Conservation (phyloP, 306 rosid species). For the Chamaecrista fasciculata region DNA sequence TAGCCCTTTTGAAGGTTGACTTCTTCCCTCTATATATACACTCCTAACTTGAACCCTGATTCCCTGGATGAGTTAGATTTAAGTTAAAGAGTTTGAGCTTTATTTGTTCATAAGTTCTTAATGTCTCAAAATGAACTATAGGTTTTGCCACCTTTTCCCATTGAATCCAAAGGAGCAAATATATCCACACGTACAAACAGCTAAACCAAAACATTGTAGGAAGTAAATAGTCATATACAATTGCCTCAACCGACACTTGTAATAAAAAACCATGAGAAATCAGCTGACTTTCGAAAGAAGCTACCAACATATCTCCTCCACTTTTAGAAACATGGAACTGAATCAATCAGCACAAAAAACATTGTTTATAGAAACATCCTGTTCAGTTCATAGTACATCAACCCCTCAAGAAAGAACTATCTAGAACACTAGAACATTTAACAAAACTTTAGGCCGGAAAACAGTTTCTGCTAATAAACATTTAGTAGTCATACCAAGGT, state of each 20-base stretch:
- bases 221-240: background rate
- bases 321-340: background rate
- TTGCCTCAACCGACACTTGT: background rate
- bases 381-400: background rate
- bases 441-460: background rate
- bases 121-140: background rate
- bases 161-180: background rate
- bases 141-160: background rate
- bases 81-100: background rate
- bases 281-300: conserved; percentile 17
- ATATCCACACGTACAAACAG: background rate
- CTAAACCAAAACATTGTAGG: conserved; percentile 11
- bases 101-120: conserved; percentile 1
- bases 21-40: conserved; percentile 67
- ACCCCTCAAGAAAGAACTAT: background rate
- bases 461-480: background rate
- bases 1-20: conserved; percentile 60
- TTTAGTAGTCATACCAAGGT: conserved; percentile 52
- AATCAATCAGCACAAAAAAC: conserved; percentile 1
- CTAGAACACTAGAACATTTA: background rate
- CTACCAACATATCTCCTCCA: background rate
- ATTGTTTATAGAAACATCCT: background rate
- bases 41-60: conserved; percentile 83
- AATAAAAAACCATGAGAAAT: background rate
- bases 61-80: conserved; percentile 47